These are phyloP conservation scores for Aurantiochytrium sp. DNA, from an alignment of 108 stramenopile genomes.

Conservation along the genomic window DNA sequence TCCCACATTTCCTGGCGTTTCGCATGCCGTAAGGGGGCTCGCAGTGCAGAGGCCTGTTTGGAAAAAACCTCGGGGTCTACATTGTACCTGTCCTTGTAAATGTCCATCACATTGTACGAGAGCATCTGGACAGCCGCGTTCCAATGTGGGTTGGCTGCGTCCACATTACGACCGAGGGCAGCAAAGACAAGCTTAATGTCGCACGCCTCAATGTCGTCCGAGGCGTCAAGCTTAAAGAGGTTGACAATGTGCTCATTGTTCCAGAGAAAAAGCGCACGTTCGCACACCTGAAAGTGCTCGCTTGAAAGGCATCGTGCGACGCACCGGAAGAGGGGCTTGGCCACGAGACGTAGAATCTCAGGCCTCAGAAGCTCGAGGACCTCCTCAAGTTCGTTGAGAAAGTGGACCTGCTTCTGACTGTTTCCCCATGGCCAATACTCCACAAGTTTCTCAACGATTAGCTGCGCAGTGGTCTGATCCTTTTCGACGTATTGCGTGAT, in stretches of 20 bases:
- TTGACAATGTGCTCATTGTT: slow-evolving; percentile 91
- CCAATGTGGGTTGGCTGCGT: slow-evolving; percentile 79
- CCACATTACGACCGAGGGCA: slow-evolving; percentile 76
- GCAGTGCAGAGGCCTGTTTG: background rate
- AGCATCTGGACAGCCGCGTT: slow-evolving; percentile 94
- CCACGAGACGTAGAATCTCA: slow-evolving; percentile 77
- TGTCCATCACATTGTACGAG: slow-evolving; percentile 89
- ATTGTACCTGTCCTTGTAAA: slow-evolving; percentile 51
- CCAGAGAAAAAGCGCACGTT: slow-evolving; percentile 93
- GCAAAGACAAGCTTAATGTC: slow-evolving; percentile 93
- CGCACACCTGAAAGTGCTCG: slow-evolving; percentile 86
- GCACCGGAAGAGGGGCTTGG: slow-evolving; percentile 73
- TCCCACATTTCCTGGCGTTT: background rate
- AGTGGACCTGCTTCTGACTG: slow-evolving; percentile 83
- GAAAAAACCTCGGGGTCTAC: background rate
- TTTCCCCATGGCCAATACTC: slow-evolving; percentile 94
- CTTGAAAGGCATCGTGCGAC: slow-evolving; percentile 81
- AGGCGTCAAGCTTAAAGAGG: slow-evolving; percentile 57
- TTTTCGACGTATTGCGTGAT: slow-evolving; percentile 99
- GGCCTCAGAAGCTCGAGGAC: slow-evolving; percentile 84
- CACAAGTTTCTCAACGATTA: slow-evolving; percentile 89
- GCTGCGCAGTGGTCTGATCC: slow-evolving; percentile 92
- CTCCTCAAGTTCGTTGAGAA: slow-evolving; percentile 93
- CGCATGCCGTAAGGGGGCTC: background rate
- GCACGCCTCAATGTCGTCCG: slow-evolving; percentile 66